These are phyloP conservation scores for Cupressus sempervirens DNA, from an alignment of 75 land plant species.

Conservation along the genomic window DNA sequence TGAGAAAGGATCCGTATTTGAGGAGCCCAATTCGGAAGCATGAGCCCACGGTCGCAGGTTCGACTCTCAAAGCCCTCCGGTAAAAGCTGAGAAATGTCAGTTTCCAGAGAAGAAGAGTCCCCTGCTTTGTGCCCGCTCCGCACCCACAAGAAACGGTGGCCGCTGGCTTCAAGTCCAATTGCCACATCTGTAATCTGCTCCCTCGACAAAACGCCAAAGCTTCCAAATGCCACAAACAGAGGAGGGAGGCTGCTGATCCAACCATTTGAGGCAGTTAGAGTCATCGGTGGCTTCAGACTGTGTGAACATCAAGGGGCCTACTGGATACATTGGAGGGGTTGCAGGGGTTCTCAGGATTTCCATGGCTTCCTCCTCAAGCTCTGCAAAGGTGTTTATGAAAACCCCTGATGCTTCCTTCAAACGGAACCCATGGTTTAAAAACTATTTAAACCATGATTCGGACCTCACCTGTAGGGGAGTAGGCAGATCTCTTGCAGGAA, in stretches of 20 bases:
- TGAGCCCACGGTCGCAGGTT: conserved; percentile 35
- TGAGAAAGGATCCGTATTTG: conserved; percentile 47
- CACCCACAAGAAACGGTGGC: conserved; percentile 41
- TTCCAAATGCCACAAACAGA: conserved; percentile 47
- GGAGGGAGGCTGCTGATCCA: conserved; percentile 43
- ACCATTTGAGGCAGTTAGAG: conserved; percentile 38
- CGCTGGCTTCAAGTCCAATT: conserved; percentile 19
- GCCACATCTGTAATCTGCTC: conserved; percentile 34
- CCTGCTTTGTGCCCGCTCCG: conserved; percentile 28
- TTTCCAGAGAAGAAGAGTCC: conserved; percentile 20
- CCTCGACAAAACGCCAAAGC: conserved; percentile 29
- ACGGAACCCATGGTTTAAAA: conserved; percentile 17
- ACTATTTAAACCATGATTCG: conserved; percentile 10
- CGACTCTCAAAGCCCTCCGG: conserved; percentile 65
- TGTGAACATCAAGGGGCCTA: conserved; percentile 39
- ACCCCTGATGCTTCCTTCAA: conserved; percentile 40
- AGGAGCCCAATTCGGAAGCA: conserved; percentile 51
- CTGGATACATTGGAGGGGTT: conserved; percentile 25
- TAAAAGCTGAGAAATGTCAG: conserved; percentile 24
- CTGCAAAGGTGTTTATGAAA: conserved; percentile 49
- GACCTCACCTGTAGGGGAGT: conserved; percentile 35
- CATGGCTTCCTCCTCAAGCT: conserved; percentile 28
- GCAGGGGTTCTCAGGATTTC: neutral
- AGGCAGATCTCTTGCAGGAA: conserved; percentile 22
- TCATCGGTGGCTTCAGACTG: neutral